Conservation (phyloP, 2,329 filamentous ascomycete species). For the Claviceps sorghi region DNA sequence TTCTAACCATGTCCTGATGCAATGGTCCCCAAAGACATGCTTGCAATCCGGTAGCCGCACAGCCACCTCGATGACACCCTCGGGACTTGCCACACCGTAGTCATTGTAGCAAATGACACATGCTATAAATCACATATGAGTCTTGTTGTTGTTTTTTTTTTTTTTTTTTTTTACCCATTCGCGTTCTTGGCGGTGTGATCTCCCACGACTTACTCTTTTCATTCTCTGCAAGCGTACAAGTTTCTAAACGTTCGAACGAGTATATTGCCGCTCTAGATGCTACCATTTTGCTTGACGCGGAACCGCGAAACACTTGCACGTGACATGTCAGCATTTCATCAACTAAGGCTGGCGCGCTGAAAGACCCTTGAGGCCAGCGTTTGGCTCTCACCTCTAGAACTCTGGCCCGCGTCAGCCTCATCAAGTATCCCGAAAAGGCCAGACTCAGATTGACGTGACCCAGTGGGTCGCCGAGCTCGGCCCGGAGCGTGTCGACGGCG, state of each 20-base stretch:
- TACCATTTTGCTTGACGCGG: slow-evolving; percentile 28
- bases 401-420: slow-evolving; percentile 4
- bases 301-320: slow-evolving; percentile 32
- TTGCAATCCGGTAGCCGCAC: slow-evolving; percentile 46
- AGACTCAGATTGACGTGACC: slow-evolving; percentile 11
- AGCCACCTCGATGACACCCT: slow-evolving; percentile 41
- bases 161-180: not conserved
- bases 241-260: slow-evolving; percentile 30
- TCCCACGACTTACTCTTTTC: slow-evolving; percentile 31
- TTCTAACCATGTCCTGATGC: slow-evolving; percentile 51
- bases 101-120: slow-evolving; percentile 54
- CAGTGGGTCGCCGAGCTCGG: slow-evolving; percentile 14
- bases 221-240: slow-evolving; percentile 28
- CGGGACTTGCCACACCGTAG: slow-evolving; percentile 40
- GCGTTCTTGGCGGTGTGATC: not conserved
- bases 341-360: slow-evolving; percentile 4
- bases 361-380: not conserved
- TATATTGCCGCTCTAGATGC: slow-evolving; percentile 32
- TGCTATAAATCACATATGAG: slow-evolving; percentile 19
- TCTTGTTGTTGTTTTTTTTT: no score
- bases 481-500: slow-evolving; percentile 14
- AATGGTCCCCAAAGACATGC: slow-evolving; percentile 49
- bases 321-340: slow-evolving; percentile 24
- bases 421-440: slow-evolving; percentile 13
- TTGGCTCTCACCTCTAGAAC: not conserved